Base-by-base conservation (phyloP, 768 basidiomycete genomes). In the Porphyrellus cyaneotinctus region DNA sequence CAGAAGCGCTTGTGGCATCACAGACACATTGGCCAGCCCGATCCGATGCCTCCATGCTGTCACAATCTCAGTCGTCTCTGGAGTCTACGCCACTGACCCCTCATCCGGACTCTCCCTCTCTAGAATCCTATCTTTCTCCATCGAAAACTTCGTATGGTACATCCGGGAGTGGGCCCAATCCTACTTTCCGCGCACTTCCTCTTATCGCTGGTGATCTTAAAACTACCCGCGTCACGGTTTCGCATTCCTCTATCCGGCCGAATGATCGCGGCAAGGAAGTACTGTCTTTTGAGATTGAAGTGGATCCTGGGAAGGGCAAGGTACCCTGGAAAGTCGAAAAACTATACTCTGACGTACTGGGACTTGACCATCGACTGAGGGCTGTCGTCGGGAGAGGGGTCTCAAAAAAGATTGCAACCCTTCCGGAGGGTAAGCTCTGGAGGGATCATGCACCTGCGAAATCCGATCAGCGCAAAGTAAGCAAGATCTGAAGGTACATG, bases 401-500 rank as follows among this genome's bases (percentile, higher is more conserved):
- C 18, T 80, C 77, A 38, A 94, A 93, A 75, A 89, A 82, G 71
- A 84, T 98, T 43, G 84, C 77, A 18, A 76, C 71, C 49, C 69
- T 99, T 52, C 97, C 97, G 2, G 97, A 99, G 67, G 90, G 91
- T 23, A 88, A 87, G 69, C 74, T 97, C 10, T 97, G 95, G 90
- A 95, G 84, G 70, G 97, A 98, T 72, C 93, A 95, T 68, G 94
- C 95, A 0, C 95, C 95, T 28, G 91, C 91, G 26, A 95, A 90
- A 75, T 91, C 94, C 38, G 97, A 98, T 75, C 93, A 95, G 70
- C 75, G 95, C 58, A 98, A 97, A 78, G 93, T 90, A 63, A 60
- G 83, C 72, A 9, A 30, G 17, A 30, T 3, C 43, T 7, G 11
- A 32, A 9, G 8, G 8, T 31, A 1, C 12, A 10, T 6, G 2